These are phyloP conservation scores for Pelargonium fulgidum DNA, from an alignment of 441 rosid species.

Conservation along the genomic window DNA sequence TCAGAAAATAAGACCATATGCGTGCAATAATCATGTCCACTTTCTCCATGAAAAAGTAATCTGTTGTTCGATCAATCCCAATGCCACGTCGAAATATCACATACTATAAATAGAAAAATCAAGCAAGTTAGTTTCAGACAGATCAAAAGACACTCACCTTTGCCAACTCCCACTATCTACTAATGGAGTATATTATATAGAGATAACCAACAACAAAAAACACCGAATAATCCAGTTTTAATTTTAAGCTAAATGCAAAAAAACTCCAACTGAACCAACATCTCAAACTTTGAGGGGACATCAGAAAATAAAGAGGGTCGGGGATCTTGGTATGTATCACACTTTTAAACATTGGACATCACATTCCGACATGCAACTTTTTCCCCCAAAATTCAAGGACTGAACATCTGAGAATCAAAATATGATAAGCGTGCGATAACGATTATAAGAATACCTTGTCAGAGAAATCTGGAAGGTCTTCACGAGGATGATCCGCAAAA, in stretches of 20 bases:
- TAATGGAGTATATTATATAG: background rate
- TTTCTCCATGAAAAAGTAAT: conserved; percentile 54
- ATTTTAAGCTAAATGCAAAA: background rate
- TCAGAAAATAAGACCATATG: conserved; percentile 41
- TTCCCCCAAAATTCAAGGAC: background rate
- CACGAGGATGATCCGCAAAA: conserved; percentile 50
- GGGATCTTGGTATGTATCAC: background rate
- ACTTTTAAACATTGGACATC: background rate
- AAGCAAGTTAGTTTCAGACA: conserved; percentile 2
- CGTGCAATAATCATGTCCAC: conserved; percentile 45
- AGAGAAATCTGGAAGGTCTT: conserved; percentile 58
- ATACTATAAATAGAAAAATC: conserved; percentile 28
- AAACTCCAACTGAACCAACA: background rate
- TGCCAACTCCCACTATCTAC: background rate
- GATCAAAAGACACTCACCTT: background rate
- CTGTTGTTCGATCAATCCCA: conserved; percentile 63
- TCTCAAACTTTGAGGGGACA: background rate
- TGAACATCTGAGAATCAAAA: background rate
- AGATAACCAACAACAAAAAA: background rate
- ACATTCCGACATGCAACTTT: background rate
- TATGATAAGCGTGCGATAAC: background rate
- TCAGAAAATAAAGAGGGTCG: background rate
- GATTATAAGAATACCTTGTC: conserved; percentile 43
- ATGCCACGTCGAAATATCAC: conserved; percentile 76
- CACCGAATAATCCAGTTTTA: too few relatives aligned